Evolutionary conservation across 495 filamentous ascomycete genomes (phyloP), one percentile per base, ranked within the genome.

Genomic region (Hypomontagnella monticulosa): DNA sequence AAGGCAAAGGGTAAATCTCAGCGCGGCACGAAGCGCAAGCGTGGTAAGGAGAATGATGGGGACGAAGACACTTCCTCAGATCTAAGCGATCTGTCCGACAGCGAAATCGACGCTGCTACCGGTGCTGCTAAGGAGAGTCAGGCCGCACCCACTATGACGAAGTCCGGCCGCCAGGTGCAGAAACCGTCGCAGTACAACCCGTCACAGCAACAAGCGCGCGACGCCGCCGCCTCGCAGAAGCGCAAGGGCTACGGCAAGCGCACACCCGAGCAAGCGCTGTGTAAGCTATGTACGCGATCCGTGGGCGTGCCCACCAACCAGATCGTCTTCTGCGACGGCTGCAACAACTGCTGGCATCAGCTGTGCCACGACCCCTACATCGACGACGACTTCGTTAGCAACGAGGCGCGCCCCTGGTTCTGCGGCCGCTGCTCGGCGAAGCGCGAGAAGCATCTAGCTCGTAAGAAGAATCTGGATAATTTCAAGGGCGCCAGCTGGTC

Each of bases 271-370:
- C 74, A 84, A 66, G 77, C 80, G 18, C 60, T 89, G 11, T 98
- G 95, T 76, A 89, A 87, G 57, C 82, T 87, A 67, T 99, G 95
- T 76, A 84, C 88, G 47, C 82, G 95, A 38, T 87, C 91, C 7
- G 85, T 91, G 49, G 91, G 88, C 55, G 90, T 93, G 0, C 73
- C 81, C 14, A 86, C 73, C 58, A 99, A 99, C 75, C 84, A 87
- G 78, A 97, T 99, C 56, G 95, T 98, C 6, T 95, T 97, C 73
- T 99, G 95, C 77, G 93, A 97, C 75, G 89, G 87, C 10, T 99
- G 95, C 79, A 93, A 95, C 71, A 82, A 81, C 9, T 85, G 89
- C 12, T 99, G 93, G 86, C 95, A 99, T 74, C 93, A 97, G 75
- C 84, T 85, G 62, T 98, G 95, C 70, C 93, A 97, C 74, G 86